Base-by-base conservation (phyloP, 2,329 filamentous ascomycete genomes). In the Aspergillus carbonarius region DNA sequence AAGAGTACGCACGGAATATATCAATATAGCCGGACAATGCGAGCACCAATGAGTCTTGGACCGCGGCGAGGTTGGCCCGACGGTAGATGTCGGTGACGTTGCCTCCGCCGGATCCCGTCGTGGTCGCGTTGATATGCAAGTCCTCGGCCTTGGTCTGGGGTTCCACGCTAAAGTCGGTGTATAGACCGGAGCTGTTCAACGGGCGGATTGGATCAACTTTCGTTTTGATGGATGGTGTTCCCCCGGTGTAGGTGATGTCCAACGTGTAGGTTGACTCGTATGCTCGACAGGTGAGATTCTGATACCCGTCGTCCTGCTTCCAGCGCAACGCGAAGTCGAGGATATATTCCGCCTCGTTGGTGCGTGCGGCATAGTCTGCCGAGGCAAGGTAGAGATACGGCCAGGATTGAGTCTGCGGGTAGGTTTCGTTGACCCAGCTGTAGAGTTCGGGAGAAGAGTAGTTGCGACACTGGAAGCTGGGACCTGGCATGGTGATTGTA, bases 401-500 rank as follows among this genome's bases (percentile, higher is more conserved):
- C n/a, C 50, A 30, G 4, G n/a, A 20, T 25, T 7, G 35, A 2
- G 23, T 42, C 37, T 42, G 50, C 23, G 35, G 13, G n/a, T 53
- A 53, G 50, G 23, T 34, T 13, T 34, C 10, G 9, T 53, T 53
- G 50, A 44, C 50, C 50, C 50, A 53, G 35, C n/a, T 12, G n/a
- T 13, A 32, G 2, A 53, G 50, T 15, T 53, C n/a, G 2, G 50
- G 50, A 9, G 50, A 12, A n/a, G 23, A 27, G n/a, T 35, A 27
- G 37, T 42, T 30, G 23, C 35, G 37, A 35, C 50, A 53, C 17
- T 27, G 23, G 37, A 53, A 42, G 25, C 50, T 27, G 35, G 50
- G 37, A 9, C 50, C 27, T 2, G 10, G 50, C 15, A 53, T 30
- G n/a, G 12, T n/a, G 10, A 53, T 53, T 4, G 25, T 53, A 15